These are phyloP conservation scores for Hypoxylon sp. DNA, from an alignment of 2,329 filamentous ascomycete species.

Conservation along the genomic window DNA sequence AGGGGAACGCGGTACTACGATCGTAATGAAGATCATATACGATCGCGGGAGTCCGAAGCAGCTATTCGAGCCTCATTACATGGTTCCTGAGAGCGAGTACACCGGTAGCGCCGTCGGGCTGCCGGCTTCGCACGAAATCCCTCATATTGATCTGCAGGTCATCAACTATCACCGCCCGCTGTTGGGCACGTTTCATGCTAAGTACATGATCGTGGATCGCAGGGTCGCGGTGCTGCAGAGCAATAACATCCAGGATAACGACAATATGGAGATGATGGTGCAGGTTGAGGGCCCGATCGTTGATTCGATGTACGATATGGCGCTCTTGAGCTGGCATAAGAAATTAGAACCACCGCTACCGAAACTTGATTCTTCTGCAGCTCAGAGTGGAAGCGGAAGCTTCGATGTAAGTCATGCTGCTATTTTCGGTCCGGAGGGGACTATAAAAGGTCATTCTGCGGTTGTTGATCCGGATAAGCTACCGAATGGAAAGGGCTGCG, in stretches of 20 bases:
- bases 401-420: constrained; percentile 48
- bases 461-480: constrained; percentile 52
- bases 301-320: constrained; percentile 81
- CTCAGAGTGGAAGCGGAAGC: constrained; percentile 50
- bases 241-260: constrained; percentile 84
- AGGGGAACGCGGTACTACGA: constrained; percentile 67
- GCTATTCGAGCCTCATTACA: constrained; percentile 74
- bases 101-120: constrained; percentile 71
- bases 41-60: constrained; percentile 78
- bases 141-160: constrained; percentile 79
- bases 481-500: constrained; percentile 32
- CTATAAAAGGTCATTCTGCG: constrained; percentile 52
- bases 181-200: constrained; percentile 82
- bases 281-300: constrained; percentile 84
- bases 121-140: constrained; percentile 75
- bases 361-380: constrained; percentile 65
- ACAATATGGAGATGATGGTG: constrained; percentile 85
- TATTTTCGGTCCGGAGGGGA: constrained; percentile 52
- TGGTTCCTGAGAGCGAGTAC: constrained; percentile 71
- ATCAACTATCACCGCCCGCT: constrained; percentile 79
- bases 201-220: constrained; percentile 83
- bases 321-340: constrained; percentile 79
- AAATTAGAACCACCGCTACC: constrained; percentile 72
- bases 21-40: constrained; percentile 82
- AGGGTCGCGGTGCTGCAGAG: constrained; percentile 79